These are phyloP conservation scores for Auriscalpium orientale DNA, from an alignment of 768 basidiomycete genomes.

Conservation along the genomic window DNA sequence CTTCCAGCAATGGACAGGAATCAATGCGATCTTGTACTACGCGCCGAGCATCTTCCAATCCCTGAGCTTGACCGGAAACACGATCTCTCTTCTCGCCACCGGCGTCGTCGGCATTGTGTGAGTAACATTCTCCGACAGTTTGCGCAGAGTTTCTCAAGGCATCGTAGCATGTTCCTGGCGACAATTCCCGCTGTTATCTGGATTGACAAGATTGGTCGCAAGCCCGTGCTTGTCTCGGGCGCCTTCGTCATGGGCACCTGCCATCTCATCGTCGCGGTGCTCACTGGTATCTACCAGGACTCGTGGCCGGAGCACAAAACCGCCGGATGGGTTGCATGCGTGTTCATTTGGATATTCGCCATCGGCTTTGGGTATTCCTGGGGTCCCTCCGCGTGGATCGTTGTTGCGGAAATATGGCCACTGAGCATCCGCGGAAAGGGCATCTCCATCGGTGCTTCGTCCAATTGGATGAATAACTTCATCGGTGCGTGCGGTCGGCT, in stretches of 20 bases:
- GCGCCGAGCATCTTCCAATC: conserved; percentile 61
- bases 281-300: conserved; percentile 51
- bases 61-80: conserved; percentile 55
- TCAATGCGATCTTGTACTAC: conserved; percentile 73
- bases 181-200: conserved; percentile 80
- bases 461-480: conserved; percentile 81
- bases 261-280: conserved; percentile 61
- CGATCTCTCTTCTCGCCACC: conserved; percentile 48
- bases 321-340: conserved; percentile 70
- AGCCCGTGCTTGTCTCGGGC: conserved; percentile 66
- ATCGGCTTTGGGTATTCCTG: conserved; percentile 73
- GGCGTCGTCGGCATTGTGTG: conserved; percentile 79
- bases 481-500: conserved; percentile 36
- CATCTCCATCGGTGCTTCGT: conserved; percentile 65
- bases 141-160: background rate
- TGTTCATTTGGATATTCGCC: conserved; percentile 68
- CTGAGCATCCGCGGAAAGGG: conserved; percentile 70
- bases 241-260: conserved; percentile 69
- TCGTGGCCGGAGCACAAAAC: conserved; percentile 44
- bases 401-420: conserved; percentile 71
- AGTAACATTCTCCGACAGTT: conserved; percentile 15
- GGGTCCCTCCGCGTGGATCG: conserved; percentile 74
- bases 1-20: conserved; percentile 81
- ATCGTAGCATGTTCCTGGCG: conserved; percentile 56
- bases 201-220: conserved; percentile 69